Evolutionary conservation across 2,329 filamentous ascomycete genomes (phyloP), one percentile per base, ranked within the genome.

Genomic region (Chalaropsis ovoidea): DNA sequence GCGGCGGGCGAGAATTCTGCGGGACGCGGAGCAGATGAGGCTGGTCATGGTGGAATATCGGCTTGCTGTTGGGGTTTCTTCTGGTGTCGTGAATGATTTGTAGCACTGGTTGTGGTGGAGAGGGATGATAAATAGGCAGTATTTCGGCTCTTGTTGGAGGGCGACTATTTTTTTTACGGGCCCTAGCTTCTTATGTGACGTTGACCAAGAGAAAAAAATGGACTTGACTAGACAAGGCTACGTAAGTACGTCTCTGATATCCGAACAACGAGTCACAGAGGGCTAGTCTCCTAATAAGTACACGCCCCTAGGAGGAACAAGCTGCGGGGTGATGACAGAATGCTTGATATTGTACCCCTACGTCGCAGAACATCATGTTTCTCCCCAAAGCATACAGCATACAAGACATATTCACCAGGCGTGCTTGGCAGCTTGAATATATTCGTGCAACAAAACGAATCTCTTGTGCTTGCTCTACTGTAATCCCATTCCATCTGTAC

Each of bases 41-140:
- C n/a, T 35, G 11, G 61, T 2, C 61, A 62, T 13, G 70, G 68
- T 58, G 31, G 15, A 27, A 13, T 6, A 13, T 19, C 17, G 17
- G 15, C 8, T n/a, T 58, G 10, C 13, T 27, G 24, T 10, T 31
- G 42, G 1, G 42, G 13, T 49, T 62, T 62, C 27, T 62, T 6
- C 60, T 71, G 64, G 61, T 66, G 66, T 54, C 71, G 71, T 39
- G 70, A 70, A 63, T 71, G 61, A 39, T 39, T 39, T 39, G 8
- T 7, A 39, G 35, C 35, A 39, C 8, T 7, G 47, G 22, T 15
- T 52, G 47, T 52, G 22, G 27, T 10, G 13, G 22, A 24, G 47
- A 27, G 35, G 24, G 15, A 13, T 15, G 47, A 52, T 24, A 15
- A 11, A 52, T 3, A 8, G 24, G 47, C 19, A 13, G 2, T 2